phyloP scores from a whole-genome alignment of 371 early-diverging fungal species.

The Umbelopsis sp. region DNA sequence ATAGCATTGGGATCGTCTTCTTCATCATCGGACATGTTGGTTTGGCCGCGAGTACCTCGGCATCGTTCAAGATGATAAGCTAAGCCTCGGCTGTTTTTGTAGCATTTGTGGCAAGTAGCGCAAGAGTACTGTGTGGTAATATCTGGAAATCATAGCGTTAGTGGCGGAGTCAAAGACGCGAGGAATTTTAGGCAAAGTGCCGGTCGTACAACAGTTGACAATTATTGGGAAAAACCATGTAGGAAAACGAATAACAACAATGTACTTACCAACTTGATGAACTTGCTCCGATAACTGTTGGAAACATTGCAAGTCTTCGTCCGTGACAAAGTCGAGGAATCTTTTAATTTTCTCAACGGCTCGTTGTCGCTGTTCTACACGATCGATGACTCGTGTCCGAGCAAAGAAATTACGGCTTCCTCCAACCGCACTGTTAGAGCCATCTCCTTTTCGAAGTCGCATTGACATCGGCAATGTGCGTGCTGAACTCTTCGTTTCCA shows the following conservation, averaged over 20 bases:
- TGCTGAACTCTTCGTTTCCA: conserved; percentile 9
- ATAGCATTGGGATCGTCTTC: conserved; percentile 31
- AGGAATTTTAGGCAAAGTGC: conserved; percentile 10
- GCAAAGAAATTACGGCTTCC: conserved; percentile 8
- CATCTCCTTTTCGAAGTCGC: conserved; percentile 9
- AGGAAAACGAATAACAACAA: neutral
- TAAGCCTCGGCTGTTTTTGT: conserved; percentile 46
- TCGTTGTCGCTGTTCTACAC: conserved; percentile 5
- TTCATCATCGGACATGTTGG: conserved; percentile 28
- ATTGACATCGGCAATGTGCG: conserved; percentile 18
- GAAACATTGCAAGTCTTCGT: conserved; percentile 12
- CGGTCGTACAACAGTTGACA: conserved; percentile 6
- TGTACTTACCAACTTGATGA: conserved; percentile 18
- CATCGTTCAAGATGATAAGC: conserved; percentile 50
- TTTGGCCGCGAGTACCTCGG: conserved; percentile 24
- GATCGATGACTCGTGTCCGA: conserved; percentile 4
- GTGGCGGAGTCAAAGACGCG: conserved; percentile 1
- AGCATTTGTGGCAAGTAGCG: conserved; percentile 51
- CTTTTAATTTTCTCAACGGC: conserved; percentile 9
- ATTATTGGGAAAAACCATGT: too few relatives aligned
- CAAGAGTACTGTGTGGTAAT: conserved; percentile 26
- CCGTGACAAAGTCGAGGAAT: conserved; percentile 11
- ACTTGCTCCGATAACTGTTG: conserved; percentile 15
- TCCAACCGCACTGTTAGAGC: neutral
- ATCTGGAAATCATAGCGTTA: neutral